These are phyloP conservation scores for Chlorella variabilis DNA, from an alignment of 163 green algal genomes.

Conservation along the genomic window DNA sequence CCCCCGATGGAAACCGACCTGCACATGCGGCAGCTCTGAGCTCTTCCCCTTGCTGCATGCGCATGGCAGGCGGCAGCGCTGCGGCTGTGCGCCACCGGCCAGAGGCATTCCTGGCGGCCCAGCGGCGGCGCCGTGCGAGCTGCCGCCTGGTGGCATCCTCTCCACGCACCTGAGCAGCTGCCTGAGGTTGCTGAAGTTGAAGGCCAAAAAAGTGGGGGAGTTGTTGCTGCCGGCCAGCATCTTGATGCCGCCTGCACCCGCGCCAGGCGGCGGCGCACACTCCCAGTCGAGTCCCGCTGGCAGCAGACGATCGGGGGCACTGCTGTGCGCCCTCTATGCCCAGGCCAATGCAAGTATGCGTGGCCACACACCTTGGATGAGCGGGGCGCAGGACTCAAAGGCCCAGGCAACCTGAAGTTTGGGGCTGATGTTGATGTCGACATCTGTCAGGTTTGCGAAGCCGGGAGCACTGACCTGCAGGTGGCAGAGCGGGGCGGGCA, in stretches of 20 bases:
- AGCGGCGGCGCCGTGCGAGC: too few species aligned
- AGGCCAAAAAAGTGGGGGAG: conserved; percentile 29
- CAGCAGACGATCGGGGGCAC: neutral
- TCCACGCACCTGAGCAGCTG: conserved; percentile 4
- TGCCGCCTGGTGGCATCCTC: neutral
- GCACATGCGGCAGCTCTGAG: too few species aligned
- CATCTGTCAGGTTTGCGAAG: conserved; percentile 24
- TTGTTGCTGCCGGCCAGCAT: conserved; percentile 38
- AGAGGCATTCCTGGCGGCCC: too few species aligned
- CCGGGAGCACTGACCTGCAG: conserved; percentile 26
- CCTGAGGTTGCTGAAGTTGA: conserved; percentile 51
- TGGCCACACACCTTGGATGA: conserved; percentile 27
- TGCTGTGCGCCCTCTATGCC: neutral
- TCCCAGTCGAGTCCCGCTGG: neutral
- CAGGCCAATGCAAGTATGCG: neutral
- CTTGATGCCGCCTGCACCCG: conserved; percentile 38
- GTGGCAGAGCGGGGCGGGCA: too few species aligned
- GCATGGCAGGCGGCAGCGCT: too few species aligned
- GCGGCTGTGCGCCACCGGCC: too few species aligned
- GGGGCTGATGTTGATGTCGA: conserved; percentile 4
- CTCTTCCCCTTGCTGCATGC: too few species aligned
- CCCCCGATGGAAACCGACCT: conserved; percentile 27
- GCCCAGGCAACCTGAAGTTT: conserved; percentile 37
- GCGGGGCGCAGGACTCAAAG: conserved; percentile 26
- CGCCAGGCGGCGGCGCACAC: too few species aligned